Percentiles rank a stretch among this genome's conserved stretches.
Conservation (phyloP, 768 basidiomycete genomes). For the Suillus clintonianus region DNA sequence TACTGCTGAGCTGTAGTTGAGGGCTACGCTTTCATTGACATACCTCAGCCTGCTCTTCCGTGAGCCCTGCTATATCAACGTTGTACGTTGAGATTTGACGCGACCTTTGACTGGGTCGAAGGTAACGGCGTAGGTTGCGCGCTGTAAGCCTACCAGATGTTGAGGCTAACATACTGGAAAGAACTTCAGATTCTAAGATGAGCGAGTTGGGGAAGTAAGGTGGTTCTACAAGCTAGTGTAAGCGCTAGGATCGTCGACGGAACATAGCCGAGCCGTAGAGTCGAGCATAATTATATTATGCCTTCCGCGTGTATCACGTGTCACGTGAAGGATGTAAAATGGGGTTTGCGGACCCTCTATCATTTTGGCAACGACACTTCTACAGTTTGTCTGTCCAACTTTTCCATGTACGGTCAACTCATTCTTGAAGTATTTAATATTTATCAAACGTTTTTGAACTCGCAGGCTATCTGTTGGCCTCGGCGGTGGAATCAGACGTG, state of each 20-base stretch:
- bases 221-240: not conserved
- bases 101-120: not conserved
- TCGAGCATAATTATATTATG: not conserved
- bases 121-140: not conserved
- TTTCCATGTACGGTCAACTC: too few species aligned
- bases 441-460: not conserved
- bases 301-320: not conserved
- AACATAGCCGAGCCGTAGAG: not conserved
- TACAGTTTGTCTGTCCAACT: too few species aligned
- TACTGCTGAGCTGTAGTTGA: not conserved
- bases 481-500: not conserved
- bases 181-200: too few species aligned
- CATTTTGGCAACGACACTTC: too few species aligned
- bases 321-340: not conserved
- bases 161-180: not conserved
- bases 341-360: too few species aligned
- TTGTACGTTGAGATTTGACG: constrained; percentile 65
- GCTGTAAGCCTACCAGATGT: not conserved
- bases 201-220: not conserved
- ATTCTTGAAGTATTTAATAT: too few species aligned
- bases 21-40: constrained; percentile 14
- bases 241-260: not conserved
- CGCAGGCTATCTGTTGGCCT: not conserved
- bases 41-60: constrained; percentile 80
- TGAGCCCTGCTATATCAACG: constrained; percentile 71